These are phyloP conservation scores for Eutrema yunnanense DNA, from an alignment of 345 rosid genomes.

Conservation along the genomic window DNA sequence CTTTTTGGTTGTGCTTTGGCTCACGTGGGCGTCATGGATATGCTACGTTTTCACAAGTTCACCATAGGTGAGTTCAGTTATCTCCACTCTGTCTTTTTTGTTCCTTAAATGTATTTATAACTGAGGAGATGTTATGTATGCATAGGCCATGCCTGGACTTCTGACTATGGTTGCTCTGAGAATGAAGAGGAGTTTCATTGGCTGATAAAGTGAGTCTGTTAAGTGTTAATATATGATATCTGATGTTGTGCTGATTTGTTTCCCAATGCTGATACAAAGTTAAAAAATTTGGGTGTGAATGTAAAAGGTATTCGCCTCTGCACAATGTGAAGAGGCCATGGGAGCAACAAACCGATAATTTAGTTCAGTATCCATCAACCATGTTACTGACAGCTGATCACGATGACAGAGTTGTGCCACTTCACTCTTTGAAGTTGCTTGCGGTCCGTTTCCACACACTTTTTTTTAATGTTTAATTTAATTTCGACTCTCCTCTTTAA, in stretches of 20 bases:
- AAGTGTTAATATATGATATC: neutral
- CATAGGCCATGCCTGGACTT: conserved; percentile 92
- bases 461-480: neutral
- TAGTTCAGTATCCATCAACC: conserved; percentile 74
- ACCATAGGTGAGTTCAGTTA: conserved; percentile 58
- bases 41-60: conserved; percentile 94
- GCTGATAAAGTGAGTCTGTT: conserved; percentile 67
- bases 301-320: conserved; percentile 77
- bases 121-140: conserved; percentile 7
- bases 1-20: conserved; percentile 97
- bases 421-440: conserved; percentile 78
- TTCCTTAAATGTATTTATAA: neutral
- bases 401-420: conserved; percentile 88
- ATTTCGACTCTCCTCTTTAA: neutral
- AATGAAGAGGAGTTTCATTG: conserved; percentile 80
- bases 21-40: conserved; percentile 99
- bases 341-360: conserved; percentile 41
- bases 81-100: neutral
- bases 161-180: conserved; percentile 86
- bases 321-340: conserved; percentile 94
- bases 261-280: neutral
- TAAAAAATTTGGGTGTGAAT: neutral
- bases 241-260: neutral
- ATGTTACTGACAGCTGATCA: conserved; percentile 96
- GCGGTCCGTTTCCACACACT: conserved; percentile 46